Conservation (phyloP, 1,139 yeast genomes). For the Pichia sp. region DNA sequence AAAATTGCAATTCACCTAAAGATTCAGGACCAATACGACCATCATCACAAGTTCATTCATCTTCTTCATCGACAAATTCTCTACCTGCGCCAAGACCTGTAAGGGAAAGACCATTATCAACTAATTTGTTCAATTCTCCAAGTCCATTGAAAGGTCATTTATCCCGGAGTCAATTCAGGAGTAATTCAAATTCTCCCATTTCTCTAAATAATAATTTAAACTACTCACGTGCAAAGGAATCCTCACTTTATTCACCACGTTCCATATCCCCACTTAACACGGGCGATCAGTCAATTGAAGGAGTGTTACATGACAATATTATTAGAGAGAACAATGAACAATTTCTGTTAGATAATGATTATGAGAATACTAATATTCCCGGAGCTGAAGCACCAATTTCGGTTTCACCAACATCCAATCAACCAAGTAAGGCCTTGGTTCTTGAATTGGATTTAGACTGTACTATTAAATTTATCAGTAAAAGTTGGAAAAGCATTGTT, state of each 20-base stretch:
- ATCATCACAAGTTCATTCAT: background rate
- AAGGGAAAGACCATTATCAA: background rate
- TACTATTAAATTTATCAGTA: slow-evolving; percentile 63
- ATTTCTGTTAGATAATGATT: background rate
- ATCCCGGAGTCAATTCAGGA: background rate
- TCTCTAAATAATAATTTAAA: background rate
- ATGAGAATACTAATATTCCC: background rate
- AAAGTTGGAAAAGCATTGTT: slow-evolving; percentile 69
- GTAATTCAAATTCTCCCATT: background rate
- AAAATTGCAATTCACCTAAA: background rate
- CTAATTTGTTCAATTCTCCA: slow-evolving; percentile 2
- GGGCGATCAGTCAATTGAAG: background rate
- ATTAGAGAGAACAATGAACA: background rate
- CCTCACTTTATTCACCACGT: slow-evolving; percentile 5
- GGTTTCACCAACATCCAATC: background rate
- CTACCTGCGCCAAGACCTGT: slow-evolving; percentile 10
- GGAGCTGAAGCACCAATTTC: too few species aligned
- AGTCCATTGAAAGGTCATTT: background rate
- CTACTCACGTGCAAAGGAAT: background rate
- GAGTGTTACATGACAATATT: background rate
- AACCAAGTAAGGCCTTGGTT: slow-evolving; percentile 68
- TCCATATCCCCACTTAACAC: slow-evolving; percentile 12
- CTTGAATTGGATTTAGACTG: slow-evolving; percentile 81
- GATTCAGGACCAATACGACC: background rate
- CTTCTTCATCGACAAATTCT: slow-evolving; percentile 2